phyloP scores from a whole-genome alignment of 768 basidiomycete genomes.

The Mycena latifolia region DNA sequence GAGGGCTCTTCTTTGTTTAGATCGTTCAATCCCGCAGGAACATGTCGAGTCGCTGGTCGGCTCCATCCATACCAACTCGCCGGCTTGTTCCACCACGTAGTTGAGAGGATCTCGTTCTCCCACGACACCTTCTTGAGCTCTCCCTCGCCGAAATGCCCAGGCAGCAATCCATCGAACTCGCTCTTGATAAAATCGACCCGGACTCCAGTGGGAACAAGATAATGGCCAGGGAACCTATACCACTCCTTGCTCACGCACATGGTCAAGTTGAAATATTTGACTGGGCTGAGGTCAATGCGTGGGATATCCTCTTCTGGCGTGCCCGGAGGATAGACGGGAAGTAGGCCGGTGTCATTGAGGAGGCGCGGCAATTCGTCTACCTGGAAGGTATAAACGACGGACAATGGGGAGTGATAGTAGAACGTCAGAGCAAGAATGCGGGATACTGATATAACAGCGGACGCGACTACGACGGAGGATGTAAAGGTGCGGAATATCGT shows the following conservation, averaged over 20 bases:
- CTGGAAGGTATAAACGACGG: conserved; percentile 78
- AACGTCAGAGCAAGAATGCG: conserved; percentile 86
- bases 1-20: conserved; percentile 83
- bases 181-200: conserved; percentile 92
- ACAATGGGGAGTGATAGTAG: conserved; percentile 93
- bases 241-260: conserved; percentile 96
- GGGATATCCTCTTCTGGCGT: conserved; percentile 56
- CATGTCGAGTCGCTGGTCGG: conserved; percentile 69
- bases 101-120: conserved; percentile 40
- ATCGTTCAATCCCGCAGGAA: conserved; percentile 85
- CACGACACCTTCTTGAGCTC: conserved; percentile 40
- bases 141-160: conserved; percentile 79
- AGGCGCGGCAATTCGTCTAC: conserved; percentile 83
- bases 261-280: conserved; percentile 77
- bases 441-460: conserved; percentile 78
- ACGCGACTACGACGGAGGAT: conserved; percentile 72
- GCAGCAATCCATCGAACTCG: conserved; percentile 91
- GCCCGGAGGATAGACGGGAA: conserved; percentile 58
- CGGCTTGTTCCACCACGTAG: conserved; percentile 57
- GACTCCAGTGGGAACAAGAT: conserved; percentile 86
- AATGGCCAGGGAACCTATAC: conserved; percentile 94
- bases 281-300: conserved; percentile 74
- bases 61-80: conserved; percentile 28
- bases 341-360: conserved; percentile 77
- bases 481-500: conserved; percentile 84